A percentile compares a stretch with the other conserved stretches of the same genome.
Evolutionary conservation across 352 stramenopile genomes (phyloP).

Genomic region (Pythium guiyangense): DNA sequence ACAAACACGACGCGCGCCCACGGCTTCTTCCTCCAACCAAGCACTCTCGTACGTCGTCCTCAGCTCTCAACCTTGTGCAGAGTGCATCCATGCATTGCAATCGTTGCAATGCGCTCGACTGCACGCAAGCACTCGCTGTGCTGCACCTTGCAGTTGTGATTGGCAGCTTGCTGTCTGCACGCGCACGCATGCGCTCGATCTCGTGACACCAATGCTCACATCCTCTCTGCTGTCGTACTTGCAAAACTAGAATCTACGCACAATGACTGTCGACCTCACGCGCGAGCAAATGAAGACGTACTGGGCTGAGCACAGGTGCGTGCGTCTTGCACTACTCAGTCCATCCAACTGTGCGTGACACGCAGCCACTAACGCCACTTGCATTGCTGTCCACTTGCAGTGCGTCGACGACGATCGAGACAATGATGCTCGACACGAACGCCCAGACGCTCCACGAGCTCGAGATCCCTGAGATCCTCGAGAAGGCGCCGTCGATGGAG

Average conservation of each 20-base stretch:
- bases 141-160: no score
- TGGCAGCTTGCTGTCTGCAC: no score
- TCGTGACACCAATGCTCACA: neutral
- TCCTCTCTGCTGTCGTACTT: neutral
- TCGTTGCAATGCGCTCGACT: no score
- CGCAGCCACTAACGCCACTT: neutral
- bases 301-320: constrained; percentile 66
- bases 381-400: neutral
- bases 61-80: neutral
- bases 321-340: neutral
- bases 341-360: constrained; percentile 1
- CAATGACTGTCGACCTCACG: constrained; percentile 51
- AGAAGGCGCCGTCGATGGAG: constrained; percentile 50
- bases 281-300: constrained; percentile 77
- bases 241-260: constrained; percentile 5
- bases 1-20: no score
- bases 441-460: constrained; percentile 67
- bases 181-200: no score
- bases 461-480: constrained; percentile 74
- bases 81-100: neutral
- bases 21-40: no score
- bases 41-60: constrained; percentile 2
- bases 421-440: constrained; percentile 86
- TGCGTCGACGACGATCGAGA: constrained; percentile 52
- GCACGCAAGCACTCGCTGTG: no score